Percentiles rank a stretch among this genome's conserved stretches.
Evolutionary conservation across 1,284 basidiomycete genomes (phyloP).

Genomic region (Rhodotorula sp.): DNA sequence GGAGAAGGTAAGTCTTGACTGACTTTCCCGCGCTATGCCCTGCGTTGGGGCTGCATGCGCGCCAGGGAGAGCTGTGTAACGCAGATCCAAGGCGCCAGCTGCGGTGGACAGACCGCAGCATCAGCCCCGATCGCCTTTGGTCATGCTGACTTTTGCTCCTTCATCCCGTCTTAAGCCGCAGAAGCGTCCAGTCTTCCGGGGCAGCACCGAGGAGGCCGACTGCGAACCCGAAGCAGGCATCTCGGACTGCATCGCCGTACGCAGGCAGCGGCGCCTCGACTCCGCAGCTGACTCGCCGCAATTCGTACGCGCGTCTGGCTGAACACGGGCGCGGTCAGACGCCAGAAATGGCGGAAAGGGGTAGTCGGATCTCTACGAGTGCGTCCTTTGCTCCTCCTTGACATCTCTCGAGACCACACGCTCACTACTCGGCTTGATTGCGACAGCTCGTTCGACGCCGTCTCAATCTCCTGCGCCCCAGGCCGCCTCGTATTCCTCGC

Average conservation of each 20-base stretch:
- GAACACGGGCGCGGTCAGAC: neutral
- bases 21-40: no score
- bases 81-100: neutral
- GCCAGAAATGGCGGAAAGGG: neutral
- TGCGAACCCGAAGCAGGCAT: neutral
- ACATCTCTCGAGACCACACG: no score
- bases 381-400: neutral
- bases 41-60: no score
- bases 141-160: neutral
- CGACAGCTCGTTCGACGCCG: neutral
- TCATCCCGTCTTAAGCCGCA: neutral
- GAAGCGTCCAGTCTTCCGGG: neutral
- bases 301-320: neutral
- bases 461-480: neutral
- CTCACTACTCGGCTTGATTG: neutral
- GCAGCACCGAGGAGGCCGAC: neutral
- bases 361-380: neutral
- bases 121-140: no score
- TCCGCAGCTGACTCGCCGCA: constrained; percentile 1
- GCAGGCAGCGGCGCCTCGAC: constrained; percentile 1
- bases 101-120: no score
- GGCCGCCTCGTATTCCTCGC: neutral
- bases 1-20: neutral
- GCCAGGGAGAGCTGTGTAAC: no score
- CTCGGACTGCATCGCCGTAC: neutral